These are phyloP conservation scores for Rhynchospora tenuis DNA, from an alignment of 176 grass and related monocot species.

Conservation along the genomic window DNA sequence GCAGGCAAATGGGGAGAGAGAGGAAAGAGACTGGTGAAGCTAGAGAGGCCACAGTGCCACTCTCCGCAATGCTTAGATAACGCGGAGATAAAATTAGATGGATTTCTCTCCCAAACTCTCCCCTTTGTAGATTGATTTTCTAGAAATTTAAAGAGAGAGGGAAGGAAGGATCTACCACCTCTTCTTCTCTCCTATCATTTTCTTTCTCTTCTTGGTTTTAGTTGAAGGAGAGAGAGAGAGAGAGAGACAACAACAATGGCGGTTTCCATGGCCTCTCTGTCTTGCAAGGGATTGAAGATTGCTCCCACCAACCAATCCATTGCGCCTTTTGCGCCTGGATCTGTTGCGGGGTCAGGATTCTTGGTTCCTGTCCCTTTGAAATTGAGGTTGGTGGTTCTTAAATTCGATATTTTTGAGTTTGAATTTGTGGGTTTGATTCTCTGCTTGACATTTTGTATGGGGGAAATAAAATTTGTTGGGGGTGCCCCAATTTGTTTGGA, in stretches of 20 bases:
- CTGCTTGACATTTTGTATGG: neutral
- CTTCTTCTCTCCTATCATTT: neutral
- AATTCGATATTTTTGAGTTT: neutral
- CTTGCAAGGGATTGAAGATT: constrained; percentile 37
- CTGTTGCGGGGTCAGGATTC: constrained; percentile 17
- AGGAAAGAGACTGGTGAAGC: constrained; percentile 24
- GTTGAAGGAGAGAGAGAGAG: constrained; percentile 22
- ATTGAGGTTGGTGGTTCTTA: constrained; percentile 39
- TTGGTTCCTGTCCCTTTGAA: constrained; percentile 27
- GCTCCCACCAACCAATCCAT: neutral
- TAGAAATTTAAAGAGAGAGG: neutral
- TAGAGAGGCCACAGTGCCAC: constrained; percentile 23
- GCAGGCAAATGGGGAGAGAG: neutral
- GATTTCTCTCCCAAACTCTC: constrained; percentile 16
- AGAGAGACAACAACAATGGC: constrained; percentile 42
- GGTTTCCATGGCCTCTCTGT: constrained; percentile 31
- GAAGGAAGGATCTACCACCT: neutral
- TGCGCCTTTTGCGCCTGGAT: neutral
- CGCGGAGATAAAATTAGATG: constrained; percentile 20
- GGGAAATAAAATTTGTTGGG: neutral
- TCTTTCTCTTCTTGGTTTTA: constrained; percentile 29
- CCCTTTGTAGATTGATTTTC: constrained; percentile 1
- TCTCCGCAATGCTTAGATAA: constrained; percentile 17
- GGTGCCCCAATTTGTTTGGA: neutral
- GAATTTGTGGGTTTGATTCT: neutral